Base-by-base conservation (phyloP, 1,284 basidiomycete genomes). In the Ustilago sp. region DNA sequence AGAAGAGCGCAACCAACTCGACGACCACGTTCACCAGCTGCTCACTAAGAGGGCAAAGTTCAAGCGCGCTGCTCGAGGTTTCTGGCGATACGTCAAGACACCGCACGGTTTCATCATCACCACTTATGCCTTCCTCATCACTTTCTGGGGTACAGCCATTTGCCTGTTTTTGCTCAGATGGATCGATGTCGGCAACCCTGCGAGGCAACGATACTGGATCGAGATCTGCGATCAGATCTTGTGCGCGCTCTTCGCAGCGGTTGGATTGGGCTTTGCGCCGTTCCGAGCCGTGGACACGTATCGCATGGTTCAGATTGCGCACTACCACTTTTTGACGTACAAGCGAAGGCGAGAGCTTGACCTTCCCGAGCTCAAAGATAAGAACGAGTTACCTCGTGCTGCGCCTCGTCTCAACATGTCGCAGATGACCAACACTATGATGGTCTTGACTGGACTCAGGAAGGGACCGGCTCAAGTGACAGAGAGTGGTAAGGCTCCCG, bases 1-100 rank as follows among this genome's bases (percentile, higher is more conserved):
- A 32, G 80, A 83, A 13, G 83, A 85, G 53, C 77, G 83, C 35
- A 72, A 79, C 41, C 78, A 83, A 55, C 87, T 94, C 28, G 93
- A 94, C 84, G 88, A 89, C 41, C 93, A 95, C 87, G 92, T 96
- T 28, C 90, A 92, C 62, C 90, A 93, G 75, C 90, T 94, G 3
- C 88, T 96, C 15, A 88, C 89, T 31, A 90, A 91, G 70, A 90
- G 90, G 38, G 90, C 91, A 35, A 91, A 90, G 65, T 74, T 82
- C 62, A 78, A 76, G 43, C 80, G 83, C 31, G 74, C 71, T 15
- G 53, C 68, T 2, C 64, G 63, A 17, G 83, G 83, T 8, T 85
- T 85, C 59, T 74, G 74, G 60, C 58, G 73, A 34, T 85, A 82
- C 62, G 77, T 83, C 28, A 65, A 73, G 57, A 85, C 83, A 28